Conservation (phyloP, 2,329 filamentous ascomycete species). For the Calycina herbarum region DNA sequence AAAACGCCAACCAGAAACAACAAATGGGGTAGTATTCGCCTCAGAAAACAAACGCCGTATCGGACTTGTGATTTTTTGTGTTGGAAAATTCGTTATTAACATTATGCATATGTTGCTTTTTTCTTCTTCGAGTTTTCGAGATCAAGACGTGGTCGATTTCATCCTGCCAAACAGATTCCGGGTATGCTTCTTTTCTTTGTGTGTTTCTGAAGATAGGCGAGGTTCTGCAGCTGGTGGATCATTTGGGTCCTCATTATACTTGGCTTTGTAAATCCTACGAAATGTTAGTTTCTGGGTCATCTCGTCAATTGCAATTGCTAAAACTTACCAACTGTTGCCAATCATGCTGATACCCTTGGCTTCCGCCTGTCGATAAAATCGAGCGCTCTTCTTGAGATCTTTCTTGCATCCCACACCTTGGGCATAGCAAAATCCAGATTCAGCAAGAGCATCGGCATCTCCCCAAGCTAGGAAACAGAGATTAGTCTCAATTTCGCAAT, state of each 20-base stretch:
- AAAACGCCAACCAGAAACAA: background rate
- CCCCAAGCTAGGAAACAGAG: conserved; percentile 67
- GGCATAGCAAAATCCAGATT: conserved; percentile 95
- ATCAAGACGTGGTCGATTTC: conserved; percentile 19
- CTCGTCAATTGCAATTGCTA: background rate
- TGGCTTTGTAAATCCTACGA: conserved; percentile 89
- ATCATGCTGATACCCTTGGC: conserved; percentile 96
- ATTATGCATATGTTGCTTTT: conserved; percentile 15
- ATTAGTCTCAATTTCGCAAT: conserved; percentile 29
- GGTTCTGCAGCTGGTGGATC: conserved; percentile 39
- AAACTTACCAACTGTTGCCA: conserved; percentile 90
- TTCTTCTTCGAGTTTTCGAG: background rate
- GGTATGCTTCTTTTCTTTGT: conserved; percentile 64
- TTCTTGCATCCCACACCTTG: conserved; percentile 94
- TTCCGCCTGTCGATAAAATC: conserved; percentile 86
- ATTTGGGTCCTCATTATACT: conserved; percentile 71
- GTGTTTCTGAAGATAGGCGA: conserved; percentile 24
- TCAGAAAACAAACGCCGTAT: background rate
- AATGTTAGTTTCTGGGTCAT: conserved; percentile 1
- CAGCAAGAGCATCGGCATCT: conserved; percentile 88
- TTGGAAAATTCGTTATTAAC: conserved; percentile 13
- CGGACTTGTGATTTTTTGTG: background rate
- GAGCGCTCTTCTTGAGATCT: conserved; percentile 90
- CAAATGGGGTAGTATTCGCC: background rate
- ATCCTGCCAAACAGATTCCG: conserved; percentile 69